phyloP scores from a whole-genome alignment of 148 eudicot species.

The Beta vulgaris region DNA sequence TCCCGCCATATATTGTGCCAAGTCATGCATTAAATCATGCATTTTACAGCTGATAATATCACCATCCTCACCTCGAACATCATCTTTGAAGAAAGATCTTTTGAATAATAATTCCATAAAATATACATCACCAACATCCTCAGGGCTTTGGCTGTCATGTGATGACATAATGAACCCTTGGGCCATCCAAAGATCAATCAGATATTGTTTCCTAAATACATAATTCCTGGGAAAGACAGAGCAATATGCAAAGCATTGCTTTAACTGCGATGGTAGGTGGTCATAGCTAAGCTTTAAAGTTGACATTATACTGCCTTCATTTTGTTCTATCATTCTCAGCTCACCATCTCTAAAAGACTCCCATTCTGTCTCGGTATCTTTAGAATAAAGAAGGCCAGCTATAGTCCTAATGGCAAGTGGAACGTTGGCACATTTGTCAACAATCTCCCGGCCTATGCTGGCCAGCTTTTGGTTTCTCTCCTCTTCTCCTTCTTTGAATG shows the following conservation, averaged over 20 bases:
- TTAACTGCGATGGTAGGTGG: background rate
- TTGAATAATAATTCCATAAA: background rate
- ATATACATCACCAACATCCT: background rate
- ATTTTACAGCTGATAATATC: background rate
- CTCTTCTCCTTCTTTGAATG: background rate
- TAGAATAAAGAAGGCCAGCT: slow-evolving; percentile 1
- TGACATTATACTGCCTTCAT: background rate
- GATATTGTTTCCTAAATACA: background rate
- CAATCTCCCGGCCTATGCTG: background rate
- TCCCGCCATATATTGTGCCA: background rate
- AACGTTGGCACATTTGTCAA: background rate
- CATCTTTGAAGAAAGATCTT: background rate
- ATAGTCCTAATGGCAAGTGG: slow-evolving; percentile 3
- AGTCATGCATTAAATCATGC: slow-evolving; percentile 18
- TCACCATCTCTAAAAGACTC: background rate
- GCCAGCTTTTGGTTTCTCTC: background rate
- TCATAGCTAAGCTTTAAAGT: slow-evolving; percentile 2
- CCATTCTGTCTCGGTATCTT: slow-evolving; percentile 7
- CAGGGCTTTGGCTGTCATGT: background rate
- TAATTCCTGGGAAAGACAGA: background rate
- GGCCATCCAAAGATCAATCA: background rate
- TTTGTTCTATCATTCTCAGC: background rate
- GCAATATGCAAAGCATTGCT: slow-evolving; percentile 8
- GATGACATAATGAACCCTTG: background rate
- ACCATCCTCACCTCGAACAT: background rate